A percentile compares a stretch with the other conserved stretches of the same genome.
Evolutionary conservation across 352 stramenopile species (phyloP).

Genomic region (Peronosclerospora sorghi): DNA sequence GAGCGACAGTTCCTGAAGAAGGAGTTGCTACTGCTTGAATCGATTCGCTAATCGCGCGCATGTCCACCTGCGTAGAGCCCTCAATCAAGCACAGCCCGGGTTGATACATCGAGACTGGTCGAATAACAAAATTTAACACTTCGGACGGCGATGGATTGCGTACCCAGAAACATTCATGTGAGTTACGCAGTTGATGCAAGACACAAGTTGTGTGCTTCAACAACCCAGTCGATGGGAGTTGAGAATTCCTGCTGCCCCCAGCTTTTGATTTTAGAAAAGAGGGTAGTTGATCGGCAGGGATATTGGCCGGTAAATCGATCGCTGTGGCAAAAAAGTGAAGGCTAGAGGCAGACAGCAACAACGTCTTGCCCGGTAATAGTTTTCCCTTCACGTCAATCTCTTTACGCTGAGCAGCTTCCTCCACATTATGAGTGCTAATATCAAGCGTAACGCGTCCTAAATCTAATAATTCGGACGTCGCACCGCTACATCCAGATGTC

Average conservation of each 20-base stretch:
- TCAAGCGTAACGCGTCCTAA: slow-evolving; percentile 58
- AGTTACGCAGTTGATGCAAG: slow-evolving; percentile 58
- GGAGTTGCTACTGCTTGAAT: slow-evolving; percentile 64
- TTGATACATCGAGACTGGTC: slow-evolving; percentile 51
- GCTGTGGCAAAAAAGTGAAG: slow-evolving; percentile 70
- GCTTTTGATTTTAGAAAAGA: slow-evolving; percentile 32
- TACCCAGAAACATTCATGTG: slow-evolving; percentile 69
- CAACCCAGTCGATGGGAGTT: slow-evolving; percentile 12
- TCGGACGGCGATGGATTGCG: slow-evolving; percentile 59
- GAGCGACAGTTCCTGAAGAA: slow-evolving; percentile 55
- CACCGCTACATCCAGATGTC: slow-evolving; percentile 20
- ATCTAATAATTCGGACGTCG: slow-evolving; percentile 39
- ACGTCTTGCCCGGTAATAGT: slow-evolving; percentile 68
- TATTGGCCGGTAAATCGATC: slow-evolving; percentile 41
- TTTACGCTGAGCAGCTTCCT: slow-evolving; percentile 51
- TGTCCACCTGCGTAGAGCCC: slow-evolving; percentile 36
- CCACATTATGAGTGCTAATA: slow-evolving; percentile 50
- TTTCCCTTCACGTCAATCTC: slow-evolving; percentile 66
- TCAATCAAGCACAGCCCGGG: slow-evolving; percentile 56
- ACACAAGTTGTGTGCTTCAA: slow-evolving; percentile 18
- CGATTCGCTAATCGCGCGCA: slow-evolving; percentile 68
- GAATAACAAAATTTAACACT: slow-evolving; percentile 65
- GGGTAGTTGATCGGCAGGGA: slow-evolving; percentile 34
- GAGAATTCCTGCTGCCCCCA: slow-evolving; percentile 23
- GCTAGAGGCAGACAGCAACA: slow-evolving; percentile 64